phyloP scores from a whole-genome alignment of 345 rosid species.

The Raphanus raphanistrum region DNA sequence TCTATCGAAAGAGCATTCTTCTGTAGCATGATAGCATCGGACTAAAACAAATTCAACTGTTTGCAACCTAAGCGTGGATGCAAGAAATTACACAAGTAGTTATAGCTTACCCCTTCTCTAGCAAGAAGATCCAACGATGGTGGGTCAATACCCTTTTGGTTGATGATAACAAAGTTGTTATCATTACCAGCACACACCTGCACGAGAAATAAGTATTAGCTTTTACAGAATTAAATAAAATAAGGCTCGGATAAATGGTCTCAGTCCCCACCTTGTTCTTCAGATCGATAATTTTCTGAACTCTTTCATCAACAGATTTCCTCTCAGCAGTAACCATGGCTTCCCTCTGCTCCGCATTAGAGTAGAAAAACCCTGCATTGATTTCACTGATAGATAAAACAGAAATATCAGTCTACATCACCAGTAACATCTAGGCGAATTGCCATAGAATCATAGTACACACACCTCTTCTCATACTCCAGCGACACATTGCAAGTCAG shows the following conservation, averaged over 20 bases:
- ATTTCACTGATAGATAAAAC: slow-evolving; percentile 61
- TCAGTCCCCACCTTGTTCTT: slow-evolving; percentile 58
- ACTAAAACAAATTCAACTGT: not conserved
- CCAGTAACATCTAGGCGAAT: not conserved
- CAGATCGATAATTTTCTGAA: slow-evolving; percentile 68
- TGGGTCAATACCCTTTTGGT: slow-evolving; percentile 97
- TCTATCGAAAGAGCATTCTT: not conserved
- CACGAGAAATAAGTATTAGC: slow-evolving; percentile 21
- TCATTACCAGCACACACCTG: slow-evolving; percentile 83
- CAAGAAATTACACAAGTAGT: not conserved
- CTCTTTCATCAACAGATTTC: slow-evolving; percentile 82
- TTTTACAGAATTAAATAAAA: not conserved
- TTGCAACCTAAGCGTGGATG: not conserved
- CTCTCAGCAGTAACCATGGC: slow-evolving; percentile 94
- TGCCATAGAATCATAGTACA: not conserved
- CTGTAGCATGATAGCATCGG: not conserved
- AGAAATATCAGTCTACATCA: slow-evolving; percentile 20
- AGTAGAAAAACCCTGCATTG: slow-evolving; percentile 98
- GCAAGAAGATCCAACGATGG: slow-evolving; percentile 89
- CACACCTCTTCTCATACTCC: slow-evolving; percentile 96
- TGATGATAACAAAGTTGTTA: slow-evolving; percentile 72
- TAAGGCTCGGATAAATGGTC: not conserved
- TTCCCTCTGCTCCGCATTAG: slow-evolving; percentile 94
- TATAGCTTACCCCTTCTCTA: slow-evolving; percentile 76
- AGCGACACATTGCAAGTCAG: slow-evolving; percentile 93